Evolutionary conservation across 345 rosid genomes (phyloP).

Genomic region (Melaleuca alternifolia): DNA sequence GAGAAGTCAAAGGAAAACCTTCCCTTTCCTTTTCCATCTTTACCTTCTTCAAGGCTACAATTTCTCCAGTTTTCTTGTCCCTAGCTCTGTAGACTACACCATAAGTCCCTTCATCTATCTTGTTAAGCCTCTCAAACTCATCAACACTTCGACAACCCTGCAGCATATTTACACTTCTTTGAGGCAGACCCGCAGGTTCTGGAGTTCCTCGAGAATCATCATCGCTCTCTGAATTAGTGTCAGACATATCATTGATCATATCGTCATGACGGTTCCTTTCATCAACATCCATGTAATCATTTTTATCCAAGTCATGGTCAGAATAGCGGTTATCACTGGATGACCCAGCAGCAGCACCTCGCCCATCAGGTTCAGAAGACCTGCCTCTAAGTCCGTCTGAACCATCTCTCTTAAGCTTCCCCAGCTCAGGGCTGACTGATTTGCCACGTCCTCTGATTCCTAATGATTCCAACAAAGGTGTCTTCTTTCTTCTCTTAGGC

Average conservation of each 20-base stretch:
- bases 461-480: conserved; percentile 18
- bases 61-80: conserved; percentile 86
- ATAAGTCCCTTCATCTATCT: conserved; percentile 98
- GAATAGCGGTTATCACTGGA: conserved; percentile 43
- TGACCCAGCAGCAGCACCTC: conserved; percentile 27
- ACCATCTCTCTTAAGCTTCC: conserved; percentile 43
- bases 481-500: conserved; percentile 57
- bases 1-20: conserved; percentile 93
- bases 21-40: conserved; percentile 99
- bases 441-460: conserved; percentile 28
- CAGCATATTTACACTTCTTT: conserved; percentile 90
- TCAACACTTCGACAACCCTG: conserved; percentile 97
- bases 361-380: conserved; percentile 64
- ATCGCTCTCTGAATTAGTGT: conserved; percentile 48
- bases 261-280: conserved; percentile 20
- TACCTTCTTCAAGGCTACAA: conserved; percentile 97
- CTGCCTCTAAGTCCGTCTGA: conserved; percentile 41
- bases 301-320: conserved; percentile 42
- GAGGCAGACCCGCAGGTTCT: conserved; percentile 52
- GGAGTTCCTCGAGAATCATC: conserved; percentile 32
- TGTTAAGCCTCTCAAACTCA: conserved; percentile 94
- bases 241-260: conserved; percentile 23
- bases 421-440: conserved; percentile 56
- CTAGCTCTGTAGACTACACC: conserved; percentile 98
- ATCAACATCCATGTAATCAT: conserved; percentile 68